Percentiles rank a stretch among this genome's conserved stretches.
Conservation (phyloP, 2,329 filamentous ascomycete species). For the Penicillium brevicompactum region DNA sequence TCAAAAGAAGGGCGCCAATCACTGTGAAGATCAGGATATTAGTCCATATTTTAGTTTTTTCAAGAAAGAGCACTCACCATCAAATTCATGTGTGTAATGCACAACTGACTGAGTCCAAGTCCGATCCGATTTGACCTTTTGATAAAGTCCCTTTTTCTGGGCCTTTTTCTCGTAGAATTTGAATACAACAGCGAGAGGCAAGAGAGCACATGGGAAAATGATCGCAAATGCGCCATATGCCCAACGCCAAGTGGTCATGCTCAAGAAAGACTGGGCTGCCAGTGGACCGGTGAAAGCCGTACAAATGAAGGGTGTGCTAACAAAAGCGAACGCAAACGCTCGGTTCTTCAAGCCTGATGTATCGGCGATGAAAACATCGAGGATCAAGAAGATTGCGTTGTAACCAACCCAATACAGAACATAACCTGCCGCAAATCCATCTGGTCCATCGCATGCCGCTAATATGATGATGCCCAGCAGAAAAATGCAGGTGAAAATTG, state of each 20-base stretch:
- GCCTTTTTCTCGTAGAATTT: slow-evolving; percentile 61
- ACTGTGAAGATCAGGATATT: slow-evolving; percentile 13
- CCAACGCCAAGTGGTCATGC: slow-evolving; percentile 41
- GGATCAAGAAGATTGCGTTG: slow-evolving; percentile 57
- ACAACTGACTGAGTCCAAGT: slow-evolving; percentile 50
- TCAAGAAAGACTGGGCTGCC: slow-evolving; percentile 54
- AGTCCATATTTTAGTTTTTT: slow-evolving; percentile 44
- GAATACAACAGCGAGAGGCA: slow-evolving; percentile 60
- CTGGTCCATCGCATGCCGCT: not conserved
- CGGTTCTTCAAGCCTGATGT: slow-evolving; percentile 63
- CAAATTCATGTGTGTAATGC: slow-evolving; percentile 64
- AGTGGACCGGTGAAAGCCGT: slow-evolving; percentile 59
- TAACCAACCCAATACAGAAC: slow-evolving; percentile 64
- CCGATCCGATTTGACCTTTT: slow-evolving; percentile 47
- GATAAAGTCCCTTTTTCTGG: slow-evolving; percentile 54
- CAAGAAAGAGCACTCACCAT: slow-evolving; percentile 50
- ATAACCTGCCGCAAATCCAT: slow-evolving; percentile 51
- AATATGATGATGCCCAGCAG: slow-evolving; percentile 35
- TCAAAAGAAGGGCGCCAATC: slow-evolving; percentile 49
- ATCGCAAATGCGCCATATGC: slow-evolving; percentile 43
- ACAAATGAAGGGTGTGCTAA: slow-evolving; percentile 63
- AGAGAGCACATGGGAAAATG: slow-evolving; percentile 49
- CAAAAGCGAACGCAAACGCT: slow-evolving; percentile 62
- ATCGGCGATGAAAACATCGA: slow-evolving; percentile 65
- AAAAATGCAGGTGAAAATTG: slow-evolving; percentile 51